Evolutionary conservation across 208 protist genomes (phyloP), one percentile per base, ranked within the genome.

Genomic region (Zelonia costaricensis): DNA sequence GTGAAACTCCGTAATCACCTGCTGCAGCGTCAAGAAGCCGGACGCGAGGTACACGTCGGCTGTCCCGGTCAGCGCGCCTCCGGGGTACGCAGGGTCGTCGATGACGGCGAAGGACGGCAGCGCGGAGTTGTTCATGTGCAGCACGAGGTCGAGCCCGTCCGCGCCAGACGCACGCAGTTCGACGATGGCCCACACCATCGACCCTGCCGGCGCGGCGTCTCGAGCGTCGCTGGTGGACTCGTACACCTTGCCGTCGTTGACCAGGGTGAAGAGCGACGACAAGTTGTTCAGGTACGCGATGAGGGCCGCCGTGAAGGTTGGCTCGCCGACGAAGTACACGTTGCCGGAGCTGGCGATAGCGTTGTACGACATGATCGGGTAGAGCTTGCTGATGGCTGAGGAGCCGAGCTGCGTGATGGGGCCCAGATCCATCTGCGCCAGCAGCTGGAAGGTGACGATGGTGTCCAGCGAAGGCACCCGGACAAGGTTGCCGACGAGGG

Each of bases 311-410:
- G 79, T 71, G n/a, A 75, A 53, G 2, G 62, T 68, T 13, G 25
- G 31, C 0, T 74, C 43, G 6, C 77, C 77, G 5, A 69, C 77
- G 47, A 91, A 84, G 56, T 78, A 87, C 23, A 91, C 20, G 10
- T 44, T 35, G 4, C 84, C 84, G n/a, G 74, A 79, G 15, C 39
- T 61, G 12, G 48, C 10, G 18, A 91, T 74, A 3, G 84, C 54
- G 54, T 72, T 68, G 40, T 70, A 69, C 13, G 66, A 28, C 33
- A 92, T 71, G 18, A 88, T 55, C 27, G 81, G 38, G 36, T 1
- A 13, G 4, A 61, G 38, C 27, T 39, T 38, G 56, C 44, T 53
- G 22, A 62, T 44, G 55, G 18, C 65, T 46, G 20, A 76, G 42
- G 53, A 8, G 40, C 53, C 53, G 72, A 80, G 56, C 58, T 69